A percentile compares a stretch with the other conserved stretches of the same genome.
Evolutionary conservation across 257 asterid species (phyloP).

Genomic region (Solanum piurae): DNA sequence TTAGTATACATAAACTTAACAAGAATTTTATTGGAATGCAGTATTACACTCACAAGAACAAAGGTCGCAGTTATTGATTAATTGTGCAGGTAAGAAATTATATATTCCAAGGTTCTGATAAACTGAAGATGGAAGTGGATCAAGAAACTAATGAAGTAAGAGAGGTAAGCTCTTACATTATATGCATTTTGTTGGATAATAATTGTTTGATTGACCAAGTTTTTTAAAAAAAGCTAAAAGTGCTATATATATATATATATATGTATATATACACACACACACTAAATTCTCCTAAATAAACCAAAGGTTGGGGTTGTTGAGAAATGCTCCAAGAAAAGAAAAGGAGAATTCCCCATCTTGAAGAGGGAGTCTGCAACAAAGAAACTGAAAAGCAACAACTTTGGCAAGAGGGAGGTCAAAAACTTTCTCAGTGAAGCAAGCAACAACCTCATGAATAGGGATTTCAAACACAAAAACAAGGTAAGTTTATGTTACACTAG

Average conservation of each 20-base stretch:
- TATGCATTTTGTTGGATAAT: too few relatives aligned
- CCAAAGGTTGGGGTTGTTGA: not conserved
- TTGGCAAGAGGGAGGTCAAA: not conserved
- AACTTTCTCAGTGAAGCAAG: not conserved
- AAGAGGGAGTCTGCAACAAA: not conserved
- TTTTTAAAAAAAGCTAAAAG: too few relatives aligned
- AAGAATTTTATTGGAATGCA: too few relatives aligned
- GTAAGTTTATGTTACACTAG: not conserved
- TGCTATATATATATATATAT: too few relatives aligned
- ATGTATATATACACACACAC: too few relatives aligned
- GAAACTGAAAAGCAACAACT: not conserved
- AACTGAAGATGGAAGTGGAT: not conserved
- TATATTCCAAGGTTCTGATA: not conserved
- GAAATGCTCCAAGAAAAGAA: too few relatives aligned
- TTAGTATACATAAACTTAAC: not conserved
- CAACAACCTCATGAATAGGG: not conserved
- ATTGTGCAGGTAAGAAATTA: not conserved
- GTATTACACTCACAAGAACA: not conserved
- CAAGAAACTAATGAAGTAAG: too few relatives aligned
- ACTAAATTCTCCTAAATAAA: not conserved
- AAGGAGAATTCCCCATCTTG: too few relatives aligned
- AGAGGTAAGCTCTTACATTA: too few relatives aligned
- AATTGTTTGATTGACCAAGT: too few relatives aligned
- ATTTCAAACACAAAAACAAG: not conserved
- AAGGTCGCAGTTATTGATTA: not conserved